Evolutionary conservation across 73 alveolate genomes (phyloP), one percentile per base, ranked within the genome.

Genomic region (Uronychia binucleata): DNA sequence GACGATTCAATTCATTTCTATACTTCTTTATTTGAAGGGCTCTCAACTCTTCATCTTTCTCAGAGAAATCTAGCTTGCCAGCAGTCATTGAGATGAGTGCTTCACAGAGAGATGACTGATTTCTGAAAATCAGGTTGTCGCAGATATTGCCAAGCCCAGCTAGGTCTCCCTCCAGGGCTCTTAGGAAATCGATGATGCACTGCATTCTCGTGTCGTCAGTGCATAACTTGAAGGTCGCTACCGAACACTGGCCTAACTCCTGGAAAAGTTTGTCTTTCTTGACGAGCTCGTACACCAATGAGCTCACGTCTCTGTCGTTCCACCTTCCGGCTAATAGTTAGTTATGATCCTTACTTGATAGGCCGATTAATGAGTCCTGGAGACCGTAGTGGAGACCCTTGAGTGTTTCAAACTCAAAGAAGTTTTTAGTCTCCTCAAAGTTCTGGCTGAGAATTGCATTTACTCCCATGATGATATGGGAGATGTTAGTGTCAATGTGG

Each of bases 101-200:
- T 5, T 28, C 8, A 58, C 81, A 75, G 81, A 75, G 46, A 5
- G 32, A 35, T 26, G 57, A 26, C 32, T 75, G 27, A 27, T 75
- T 75, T 27, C 32, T 75, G 58, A 75, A 75, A 58, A 75, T 26
- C 19, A 75, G 8, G 1, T 26, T 5, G 30, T 75, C 81, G 1
- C 59, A 1, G 27, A 75, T 75, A 28, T 75, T 30, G 1, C 81
- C 81, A 28, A 75, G 28, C 1, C 59, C 46, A 8, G 1, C 28
- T 75, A 75, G n/a, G 5, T 75, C 81, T 28, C 81, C 81, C 30
- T 75, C 81, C 25, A 75, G 81, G 5, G 81, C 67, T 19, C 19
- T 46, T 11, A 46, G 67, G 19, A 46, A 19, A 46, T 46, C 67
- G 19, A 46, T 46, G 67, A 46, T 46, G 19, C 5, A 11, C n/a